Conservation (phyloP, 192 early-diverging fungal species). For the Thamnidium elegans region DNA sequence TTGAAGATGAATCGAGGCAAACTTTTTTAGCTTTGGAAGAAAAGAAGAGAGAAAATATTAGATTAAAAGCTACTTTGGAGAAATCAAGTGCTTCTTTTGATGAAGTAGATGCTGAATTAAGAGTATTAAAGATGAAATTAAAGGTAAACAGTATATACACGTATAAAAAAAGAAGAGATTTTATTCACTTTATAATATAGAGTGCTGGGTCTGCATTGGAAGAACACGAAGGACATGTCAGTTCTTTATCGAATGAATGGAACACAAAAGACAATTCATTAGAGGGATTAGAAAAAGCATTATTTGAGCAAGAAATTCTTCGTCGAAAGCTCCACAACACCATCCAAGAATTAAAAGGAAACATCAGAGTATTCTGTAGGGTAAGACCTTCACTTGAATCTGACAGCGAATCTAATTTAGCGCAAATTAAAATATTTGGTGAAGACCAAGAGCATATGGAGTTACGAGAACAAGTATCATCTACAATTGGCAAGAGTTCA, state of each 20-base stretch:
- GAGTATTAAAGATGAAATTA: constrained; percentile 4
- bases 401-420: constrained; percentile 15
- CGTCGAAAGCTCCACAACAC: constrained; percentile 89
- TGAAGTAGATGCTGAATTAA: not conserved
- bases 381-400: constrained; percentile 69
- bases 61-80: not conserved
- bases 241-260: not conserved
- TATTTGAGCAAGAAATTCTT: constrained; percentile 73
- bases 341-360: constrained; percentile 93
- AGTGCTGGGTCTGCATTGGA: not conserved
- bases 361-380: constrained; percentile 96
- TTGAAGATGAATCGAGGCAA: not conserved
- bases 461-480: constrained; percentile 54
- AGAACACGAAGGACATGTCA: constrained; percentile 4
- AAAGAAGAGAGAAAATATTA: not conserved
- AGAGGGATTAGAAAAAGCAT: constrained; percentile 15
- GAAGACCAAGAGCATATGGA: constrained; percentile 73
- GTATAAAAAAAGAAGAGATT: not conserved
- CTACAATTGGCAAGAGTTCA: constrained; percentile 26
- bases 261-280: not conserved
- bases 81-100: not conserved
- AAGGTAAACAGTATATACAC: not conserved
- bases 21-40: no score
- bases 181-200: not conserved
- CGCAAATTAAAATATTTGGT: constrained; percentile 49